Conservation (phyloP, 2,329 filamentous ascomycete genomes). For the Canariomyces notabilis region DNA sequence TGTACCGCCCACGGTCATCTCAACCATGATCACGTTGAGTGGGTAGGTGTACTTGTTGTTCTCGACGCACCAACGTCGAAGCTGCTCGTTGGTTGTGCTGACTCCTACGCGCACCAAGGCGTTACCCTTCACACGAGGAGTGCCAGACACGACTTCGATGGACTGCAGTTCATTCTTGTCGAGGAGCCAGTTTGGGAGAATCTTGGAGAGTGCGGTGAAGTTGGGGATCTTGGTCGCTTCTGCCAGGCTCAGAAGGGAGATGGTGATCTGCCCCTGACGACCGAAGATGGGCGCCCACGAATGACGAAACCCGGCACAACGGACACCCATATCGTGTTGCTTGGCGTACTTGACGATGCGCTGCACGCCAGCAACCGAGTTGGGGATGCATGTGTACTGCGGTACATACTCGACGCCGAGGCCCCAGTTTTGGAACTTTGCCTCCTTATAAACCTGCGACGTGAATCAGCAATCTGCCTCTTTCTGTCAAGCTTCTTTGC, state of each 20-base stretch:
- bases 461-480: neutral
- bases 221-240: constrained; percentile 36
- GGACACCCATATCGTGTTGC: constrained; percentile 32
- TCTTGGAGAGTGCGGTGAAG: constrained; percentile 26
- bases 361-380: constrained; percentile 36
- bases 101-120: constrained; percentile 38
- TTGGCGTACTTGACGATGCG: constrained; percentile 37
- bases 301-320: constrained; percentile 39
- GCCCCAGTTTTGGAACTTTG: constrained; percentile 39
- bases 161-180: constrained; percentile 34
- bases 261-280: constrained; percentile 36
- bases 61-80: constrained; percentile 40
- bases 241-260: constrained; percentile 38
- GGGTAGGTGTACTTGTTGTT: constrained; percentile 39
- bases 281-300: constrained; percentile 40
- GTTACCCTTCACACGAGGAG: constrained; percentile 27
- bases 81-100: constrained; percentile 42
- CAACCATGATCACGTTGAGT: constrained; percentile 43
- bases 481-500: neutral
- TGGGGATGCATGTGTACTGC: constrained; percentile 37
- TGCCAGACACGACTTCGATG: constrained; percentile 32
- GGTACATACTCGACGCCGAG: constrained; percentile 36
- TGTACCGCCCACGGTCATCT: constrained; percentile 43
- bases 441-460: constrained; percentile 28
- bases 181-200: constrained; percentile 24